These are phyloP conservation scores for Yamadazyma ubonensis DNA, from an alignment of 805 yeast species.

Conservation along the genomic window DNA sequence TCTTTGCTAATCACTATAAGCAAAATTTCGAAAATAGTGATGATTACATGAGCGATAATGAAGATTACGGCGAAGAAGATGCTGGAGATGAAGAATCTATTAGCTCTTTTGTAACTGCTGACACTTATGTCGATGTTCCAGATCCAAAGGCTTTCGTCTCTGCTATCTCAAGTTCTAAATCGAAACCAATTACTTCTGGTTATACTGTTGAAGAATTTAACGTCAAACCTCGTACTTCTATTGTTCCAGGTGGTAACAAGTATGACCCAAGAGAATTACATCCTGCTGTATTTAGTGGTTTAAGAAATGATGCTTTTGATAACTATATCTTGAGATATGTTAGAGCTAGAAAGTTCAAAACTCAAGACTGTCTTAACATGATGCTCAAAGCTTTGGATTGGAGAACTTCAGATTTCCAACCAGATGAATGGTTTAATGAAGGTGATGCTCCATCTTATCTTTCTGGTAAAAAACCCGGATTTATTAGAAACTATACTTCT, in stretches of 20 bases:
- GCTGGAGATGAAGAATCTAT: conserved; percentile 28
- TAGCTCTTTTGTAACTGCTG: conserved; percentile 35
- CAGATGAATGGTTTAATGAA: conserved; percentile 58
- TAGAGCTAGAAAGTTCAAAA: conserved; percentile 85
- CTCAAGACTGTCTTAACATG: conserved; percentile 68
- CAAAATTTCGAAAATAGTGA: conserved; percentile 19
- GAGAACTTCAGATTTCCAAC: conserved; percentile 62
- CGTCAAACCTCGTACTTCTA: conserved; percentile 26
- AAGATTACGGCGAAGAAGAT: conserved; percentile 16
- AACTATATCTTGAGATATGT: conserved; percentile 70
- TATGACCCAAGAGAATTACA: conserved; percentile 53
- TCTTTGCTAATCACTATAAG: conserved; percentile 23
- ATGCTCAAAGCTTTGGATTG: conserved; percentile 70
- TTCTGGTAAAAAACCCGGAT: conserved; percentile 40
- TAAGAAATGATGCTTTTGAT: conserved; percentile 79
- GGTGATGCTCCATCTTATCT: conserved; percentile 70
- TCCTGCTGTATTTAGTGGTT: conserved; percentile 39
- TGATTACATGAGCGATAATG: conserved; percentile 21
- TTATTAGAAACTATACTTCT: conserved; percentile 54
- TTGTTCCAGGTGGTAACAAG: conserved; percentile 51
- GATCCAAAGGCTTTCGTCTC: conserved; percentile 14
- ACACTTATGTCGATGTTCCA: conserved; percentile 21
- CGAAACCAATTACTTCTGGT: background rate
- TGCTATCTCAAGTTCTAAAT: background rate
- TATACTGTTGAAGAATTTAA: conserved; percentile 12